Percentiles rank a stretch among this genome's conserved stretches.
These are phyloP conservation scores for Marasmius tenuissimus DNA, from an alignment of 1,284 basidiomycete genomes.

Conservation along the genomic window DNA sequence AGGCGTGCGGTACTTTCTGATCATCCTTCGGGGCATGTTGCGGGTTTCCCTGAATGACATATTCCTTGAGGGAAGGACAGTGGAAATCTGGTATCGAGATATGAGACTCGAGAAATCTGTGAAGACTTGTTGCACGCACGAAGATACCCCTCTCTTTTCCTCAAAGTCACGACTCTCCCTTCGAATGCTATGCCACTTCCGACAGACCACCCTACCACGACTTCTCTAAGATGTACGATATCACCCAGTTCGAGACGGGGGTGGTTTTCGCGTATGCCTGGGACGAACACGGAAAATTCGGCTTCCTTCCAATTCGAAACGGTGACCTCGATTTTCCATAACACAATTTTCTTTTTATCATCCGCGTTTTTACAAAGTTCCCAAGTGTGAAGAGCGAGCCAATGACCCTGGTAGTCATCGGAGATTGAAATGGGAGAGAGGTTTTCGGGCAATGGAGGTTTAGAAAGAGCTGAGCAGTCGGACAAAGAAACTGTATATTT, in stretches of 20 bases:
- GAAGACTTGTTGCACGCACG: conserved; percentile 29
- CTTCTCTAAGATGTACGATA: conserved; percentile 41
- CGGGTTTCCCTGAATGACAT: conserved; percentile 28
- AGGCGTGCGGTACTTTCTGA: conserved; percentile 34
- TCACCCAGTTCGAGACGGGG: conserved; percentile 43
- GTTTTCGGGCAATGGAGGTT: conserved; percentile 25
- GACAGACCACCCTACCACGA: conserved; percentile 28
- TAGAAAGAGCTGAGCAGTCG: conserved; percentile 18
- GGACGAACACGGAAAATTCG: conserved; percentile 37
- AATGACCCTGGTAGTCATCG: conserved; percentile 36
- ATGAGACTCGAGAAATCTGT: background rate
- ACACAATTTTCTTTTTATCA: conserved; percentile 38
- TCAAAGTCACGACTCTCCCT: conserved; percentile 34
- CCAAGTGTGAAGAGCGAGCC: conserved; percentile 40
- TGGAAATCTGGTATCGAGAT: conserved; percentile 31
- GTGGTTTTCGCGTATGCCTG: conserved; percentile 43
- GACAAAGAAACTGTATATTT: conserved; percentile 6
- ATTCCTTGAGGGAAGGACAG: conserved; percentile 35
- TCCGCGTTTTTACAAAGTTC: conserved; percentile 39
- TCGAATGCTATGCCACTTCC: conserved; percentile 34
- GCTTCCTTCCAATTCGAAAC: conserved; percentile 33
- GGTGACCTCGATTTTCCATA: conserved; percentile 37
- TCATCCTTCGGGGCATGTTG: conserved; percentile 29
- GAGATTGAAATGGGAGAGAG: background rate
- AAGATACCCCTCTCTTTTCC: conserved; percentile 42